These are phyloP conservation scores for Solanum chacoense DNA, from an alignment of 305 asterid genomes.

Conservation along the genomic window DNA sequence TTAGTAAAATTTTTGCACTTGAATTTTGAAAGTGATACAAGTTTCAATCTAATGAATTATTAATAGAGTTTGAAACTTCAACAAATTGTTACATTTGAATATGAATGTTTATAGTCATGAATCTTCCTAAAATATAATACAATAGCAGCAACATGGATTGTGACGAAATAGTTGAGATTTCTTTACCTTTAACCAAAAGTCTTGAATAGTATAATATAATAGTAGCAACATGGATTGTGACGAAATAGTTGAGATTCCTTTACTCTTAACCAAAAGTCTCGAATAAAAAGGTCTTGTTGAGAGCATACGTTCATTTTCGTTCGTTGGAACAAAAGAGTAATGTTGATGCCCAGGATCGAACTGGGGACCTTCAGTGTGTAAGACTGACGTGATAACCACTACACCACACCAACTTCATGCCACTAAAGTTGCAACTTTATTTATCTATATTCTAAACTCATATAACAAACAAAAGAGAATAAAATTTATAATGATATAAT, in stretches of 20 bases:
- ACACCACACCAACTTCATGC: conserved; percentile 35
- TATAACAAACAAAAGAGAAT: background rate
- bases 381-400: conserved; percentile 67
- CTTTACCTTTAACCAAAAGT: no score
- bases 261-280: background rate
- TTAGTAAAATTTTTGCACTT: no score
- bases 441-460: background rate
- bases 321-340: background rate
- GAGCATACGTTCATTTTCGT: background rate
- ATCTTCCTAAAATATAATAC: background rate
- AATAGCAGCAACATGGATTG: accelerated
- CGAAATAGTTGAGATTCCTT: no score
- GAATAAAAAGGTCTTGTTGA: background rate
- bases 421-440: accelerated
- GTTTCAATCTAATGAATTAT: background rate
- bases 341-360: conserved; percentile 70
- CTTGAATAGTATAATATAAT: no score
- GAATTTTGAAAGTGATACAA: background rate
- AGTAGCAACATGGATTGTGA: no score
- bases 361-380: conserved; percentile 64
- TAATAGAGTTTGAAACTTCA: background rate
- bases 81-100: background rate
- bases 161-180: no score
- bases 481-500: background rate
- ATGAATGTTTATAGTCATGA: background rate